Evolutionary conservation across 768 basidiomycete genomes (phyloP).

Genomic region (Lactarius sanguifluus): DNA sequence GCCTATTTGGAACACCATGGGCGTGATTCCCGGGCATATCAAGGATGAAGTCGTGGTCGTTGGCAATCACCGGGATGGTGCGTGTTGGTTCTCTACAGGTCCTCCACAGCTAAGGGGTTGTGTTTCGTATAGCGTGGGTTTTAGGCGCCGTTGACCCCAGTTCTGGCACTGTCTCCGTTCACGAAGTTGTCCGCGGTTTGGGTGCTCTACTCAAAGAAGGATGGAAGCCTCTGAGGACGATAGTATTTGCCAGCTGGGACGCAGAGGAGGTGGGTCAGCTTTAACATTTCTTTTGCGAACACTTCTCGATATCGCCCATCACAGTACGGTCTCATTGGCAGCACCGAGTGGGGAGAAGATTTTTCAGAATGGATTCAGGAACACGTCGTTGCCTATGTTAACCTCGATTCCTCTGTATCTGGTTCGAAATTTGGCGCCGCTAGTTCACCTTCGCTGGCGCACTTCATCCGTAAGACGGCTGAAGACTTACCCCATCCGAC

Average conservation of each 20-base stretch:
- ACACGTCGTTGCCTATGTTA: conserved; percentile 84
- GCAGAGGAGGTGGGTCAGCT: conserved; percentile 55
- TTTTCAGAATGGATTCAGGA: conserved; percentile 77
- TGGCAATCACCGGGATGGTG: conserved; percentile 88
- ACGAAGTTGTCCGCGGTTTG: conserved; percentile 75
- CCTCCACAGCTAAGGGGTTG: background rate
- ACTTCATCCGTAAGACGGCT: conserved; percentile 67
- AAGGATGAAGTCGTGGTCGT: conserved; percentile 83
- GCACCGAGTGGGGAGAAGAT: conserved; percentile 94
- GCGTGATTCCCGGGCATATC: conserved; percentile 78
- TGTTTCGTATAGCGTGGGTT: conserved; percentile 56
- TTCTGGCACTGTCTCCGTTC: conserved; percentile 76
- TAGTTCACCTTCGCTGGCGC: conserved; percentile 81
- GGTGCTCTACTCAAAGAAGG: conserved; percentile 65
- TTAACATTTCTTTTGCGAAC: background rate
- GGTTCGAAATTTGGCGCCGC: conserved; percentile 56
- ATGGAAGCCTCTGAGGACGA: conserved; percentile 83
- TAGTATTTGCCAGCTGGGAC: conserved; percentile 80
- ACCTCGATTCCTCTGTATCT: conserved; percentile 68
- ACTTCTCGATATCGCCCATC: background rate
- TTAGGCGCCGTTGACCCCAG: conserved; percentile 78
- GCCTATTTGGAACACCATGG: conserved; percentile 91
- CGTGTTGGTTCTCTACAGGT: conserved; percentile 32
- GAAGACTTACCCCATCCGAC: conserved; percentile 74
- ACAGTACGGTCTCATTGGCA: conserved; percentile 72